These are phyloP conservation scores for Pisolithus thermaeus DNA, from an alignment of 1,284 basidiomycete genomes.

Conservation along the genomic window DNA sequence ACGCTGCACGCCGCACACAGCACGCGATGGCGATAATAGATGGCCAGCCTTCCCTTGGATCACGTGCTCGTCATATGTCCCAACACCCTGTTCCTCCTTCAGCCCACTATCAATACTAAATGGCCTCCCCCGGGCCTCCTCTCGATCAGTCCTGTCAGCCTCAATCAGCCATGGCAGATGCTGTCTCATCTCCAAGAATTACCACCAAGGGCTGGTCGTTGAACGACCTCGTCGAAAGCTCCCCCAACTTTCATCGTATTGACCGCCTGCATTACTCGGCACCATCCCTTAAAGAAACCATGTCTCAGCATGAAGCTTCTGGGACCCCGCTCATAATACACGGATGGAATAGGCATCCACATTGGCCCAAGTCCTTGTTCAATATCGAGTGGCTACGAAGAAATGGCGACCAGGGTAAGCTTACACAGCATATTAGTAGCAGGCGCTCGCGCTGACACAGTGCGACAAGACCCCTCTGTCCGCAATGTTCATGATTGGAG, in stretches of 20 bases:
- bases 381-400: constrained; percentile 45
- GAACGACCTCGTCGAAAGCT: constrained; percentile 32
- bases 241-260: constrained; percentile 22
- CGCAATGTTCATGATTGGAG: constrained; percentile 48
- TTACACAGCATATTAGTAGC: background rate
- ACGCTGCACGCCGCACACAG: too few species aligned
- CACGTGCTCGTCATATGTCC: background rate
- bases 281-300: constrained; percentile 23
- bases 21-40: background rate
- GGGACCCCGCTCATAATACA: constrained; percentile 60
- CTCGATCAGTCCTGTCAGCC: background rate
- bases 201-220: constrained; percentile 52
- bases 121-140: background rate
- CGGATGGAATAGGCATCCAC: constrained; percentile 44
- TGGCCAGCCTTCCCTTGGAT: background rate
- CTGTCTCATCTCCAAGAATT: constrained; percentile 21
- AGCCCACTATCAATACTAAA: background rate
- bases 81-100: background rate
- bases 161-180: background rate
- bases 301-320: constrained; percentile 41
- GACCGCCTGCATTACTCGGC: constrained; percentile 35
- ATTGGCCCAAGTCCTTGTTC: constrained; percentile 53
- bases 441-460: constrained; percentile 2
- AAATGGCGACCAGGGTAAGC: constrained; percentile 33
- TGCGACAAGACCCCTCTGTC: constrained; percentile 40